phyloP scores from a whole-genome alignment of 2,329 filamentous ascomycete genomes.

The Fusarium setosum region DNA sequence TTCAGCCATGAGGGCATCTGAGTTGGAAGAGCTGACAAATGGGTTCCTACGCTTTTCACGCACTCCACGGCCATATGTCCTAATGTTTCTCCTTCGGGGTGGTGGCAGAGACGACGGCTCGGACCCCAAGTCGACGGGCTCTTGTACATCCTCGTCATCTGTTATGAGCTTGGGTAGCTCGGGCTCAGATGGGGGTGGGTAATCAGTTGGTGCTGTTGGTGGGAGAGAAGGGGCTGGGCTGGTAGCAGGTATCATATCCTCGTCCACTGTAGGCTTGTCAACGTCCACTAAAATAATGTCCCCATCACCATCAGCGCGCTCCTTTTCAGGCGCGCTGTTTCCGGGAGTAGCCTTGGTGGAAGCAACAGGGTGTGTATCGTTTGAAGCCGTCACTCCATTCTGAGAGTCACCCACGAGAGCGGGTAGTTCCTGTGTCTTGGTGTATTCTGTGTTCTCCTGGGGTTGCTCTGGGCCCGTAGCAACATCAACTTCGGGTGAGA shows the following conservation, averaged over 20 bases:
- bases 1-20: slow-evolving; percentile 32
- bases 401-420: slow-evolving; percentile 41
- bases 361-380: slow-evolving; percentile 37
- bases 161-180: slow-evolving; percentile 49
- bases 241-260: slow-evolving; percentile 54
- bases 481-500: slow-evolving; percentile 1
- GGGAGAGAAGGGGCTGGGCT: slow-evolving; percentile 49
- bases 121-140: slow-evolving; percentile 22
- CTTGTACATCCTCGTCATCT: slow-evolving; percentile 29
- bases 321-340: slow-evolving; percentile 21
- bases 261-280: slow-evolving; percentile 38
- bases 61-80: slow-evolving; percentile 37
- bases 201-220: slow-evolving; percentile 34
- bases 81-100: slow-evolving; percentile 27
- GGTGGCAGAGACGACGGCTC: slow-evolving; percentile 45
- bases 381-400: slow-evolving; percentile 38
- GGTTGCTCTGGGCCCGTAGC: neutral
- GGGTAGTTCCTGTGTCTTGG: slow-evolving; percentile 25
- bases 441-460: neutral
- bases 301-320: slow-evolving; percentile 21
- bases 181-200: slow-evolving; percentile 43
- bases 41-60: slow-evolving; percentile 38
- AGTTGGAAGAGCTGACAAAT: slow-evolving; percentile 47
- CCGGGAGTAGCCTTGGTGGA: slow-evolving; percentile 50
- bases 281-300: slow-evolving; percentile 14